Evolutionary conservation across 441 rosid genomes (phyloP), one percentile per base, ranked within the genome.

Genomic region (Pelargonium citronellum): DNA sequence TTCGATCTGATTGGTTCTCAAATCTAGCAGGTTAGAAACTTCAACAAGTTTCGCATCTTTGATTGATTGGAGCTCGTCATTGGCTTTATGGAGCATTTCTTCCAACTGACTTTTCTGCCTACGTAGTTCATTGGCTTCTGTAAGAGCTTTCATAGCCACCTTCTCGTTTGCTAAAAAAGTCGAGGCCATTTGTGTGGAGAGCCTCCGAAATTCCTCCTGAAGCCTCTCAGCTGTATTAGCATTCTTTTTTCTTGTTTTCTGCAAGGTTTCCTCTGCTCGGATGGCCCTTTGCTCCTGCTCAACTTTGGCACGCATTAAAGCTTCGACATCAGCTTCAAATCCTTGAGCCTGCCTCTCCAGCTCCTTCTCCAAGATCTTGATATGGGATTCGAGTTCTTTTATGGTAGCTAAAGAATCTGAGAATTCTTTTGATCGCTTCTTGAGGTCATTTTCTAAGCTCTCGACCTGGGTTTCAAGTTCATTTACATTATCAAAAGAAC

Each of bases 221-320:
- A 92, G 83, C 75, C 84, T 86, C 77, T 83, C 89, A 9, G 94
- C 98, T 34, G 89, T 78, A 73, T 76, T 76, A 22, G 83, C 87
- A 74, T 89, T 88, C 73, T 85, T 91, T 88, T 75, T 82, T 81
- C 84, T 87, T 47, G 87, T 81, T 76, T 71, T 81, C 62, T 84
- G 74, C 87, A 92, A 73, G 41, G 89, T 86, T 82, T 87, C 94
- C 82, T 91, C 97, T 0, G 96, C 92, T 75, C 41, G 78, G 70
- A 92, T 89, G 49, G 92, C 96, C 79, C 92, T 84, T 76, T 87
- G 84, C 83, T 92, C 97, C 82, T 87, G 94, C 83, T 87, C 87
- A 64, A 90, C 84, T 82, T 84, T 92, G 69, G 76, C 85, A 69
- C 2, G 68, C 2, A 85, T 89, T 71, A 90, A 65, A 65, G 74